Evolutionary conservation across 2,329 filamentous ascomycete genomes (phyloP).

Genomic region (Botrytis deweyae): DNA sequence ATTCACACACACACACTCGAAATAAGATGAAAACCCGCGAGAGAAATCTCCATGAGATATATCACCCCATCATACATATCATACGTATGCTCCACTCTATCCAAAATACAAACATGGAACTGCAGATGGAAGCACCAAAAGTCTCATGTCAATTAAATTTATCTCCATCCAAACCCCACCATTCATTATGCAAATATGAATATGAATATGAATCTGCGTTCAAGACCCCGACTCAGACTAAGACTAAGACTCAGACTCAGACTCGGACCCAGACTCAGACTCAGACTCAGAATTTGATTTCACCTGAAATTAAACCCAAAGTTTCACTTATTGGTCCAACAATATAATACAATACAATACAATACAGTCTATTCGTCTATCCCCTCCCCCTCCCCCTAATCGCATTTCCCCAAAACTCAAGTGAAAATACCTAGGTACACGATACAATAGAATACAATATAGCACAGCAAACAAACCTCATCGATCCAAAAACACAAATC

Average conservation of each 20-base stretch:
- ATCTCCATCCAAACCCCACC: not conserved
- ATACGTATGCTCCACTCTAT: not conserved
- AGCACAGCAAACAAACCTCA: too few species aligned
- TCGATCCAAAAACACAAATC: too few species aligned
- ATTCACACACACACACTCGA: not conserved
- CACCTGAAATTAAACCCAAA: not conserved
- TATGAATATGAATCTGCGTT: not conserved
- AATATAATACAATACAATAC: not conserved
- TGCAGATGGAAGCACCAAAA: not conserved
- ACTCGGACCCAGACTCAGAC: not conserved
- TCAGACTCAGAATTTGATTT: not conserved
- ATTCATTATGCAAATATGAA: not conserved
- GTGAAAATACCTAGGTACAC: too few species aligned
- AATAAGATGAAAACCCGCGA: too few species aligned
- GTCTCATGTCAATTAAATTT: not conserved
- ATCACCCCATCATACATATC: not conserved
- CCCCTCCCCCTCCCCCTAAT: fast-evolving
- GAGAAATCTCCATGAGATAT: not conserved
- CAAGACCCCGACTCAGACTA: not conserved
- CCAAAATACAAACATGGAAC: not conserved
- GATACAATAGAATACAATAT: too few species aligned
- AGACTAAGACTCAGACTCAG: not conserved
- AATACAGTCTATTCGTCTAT: not conserved
- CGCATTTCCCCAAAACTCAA: too few species aligned
- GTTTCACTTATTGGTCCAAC: not conserved